phyloP scores from a whole-genome alignment of 768 basidiomycete species.

The Boletus rufocinnamomeus region DNA sequence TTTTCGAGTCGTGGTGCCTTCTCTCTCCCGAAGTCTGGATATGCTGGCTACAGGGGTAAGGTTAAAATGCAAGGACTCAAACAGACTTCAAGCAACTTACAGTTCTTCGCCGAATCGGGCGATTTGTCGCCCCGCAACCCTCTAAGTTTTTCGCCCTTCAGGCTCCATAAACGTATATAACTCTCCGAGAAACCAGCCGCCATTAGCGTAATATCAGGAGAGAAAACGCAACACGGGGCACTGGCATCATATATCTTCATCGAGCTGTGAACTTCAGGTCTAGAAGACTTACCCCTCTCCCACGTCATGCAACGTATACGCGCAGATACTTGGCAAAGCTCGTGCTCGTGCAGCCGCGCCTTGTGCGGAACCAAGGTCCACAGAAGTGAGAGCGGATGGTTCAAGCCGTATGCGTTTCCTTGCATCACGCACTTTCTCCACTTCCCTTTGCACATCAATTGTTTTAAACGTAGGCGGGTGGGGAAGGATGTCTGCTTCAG shows the following conservation, averaged over 20 bases:
- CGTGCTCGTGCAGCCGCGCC: conserved; percentile 53
- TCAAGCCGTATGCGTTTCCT: conserved; percentile 92
- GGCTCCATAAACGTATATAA: conserved; percentile 90
- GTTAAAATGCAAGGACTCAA: conserved; percentile 1
- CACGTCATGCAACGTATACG: conserved; percentile 92
- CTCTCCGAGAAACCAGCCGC: conserved; percentile 96
- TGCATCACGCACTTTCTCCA: conserved; percentile 84
- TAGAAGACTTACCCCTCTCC: conserved; percentile 78
- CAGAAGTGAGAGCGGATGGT: conserved; percentile 58
- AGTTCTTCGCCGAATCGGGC: conserved; percentile 62
- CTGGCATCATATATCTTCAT: conserved; percentile 42
- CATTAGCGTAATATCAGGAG: conserved; percentile 87
- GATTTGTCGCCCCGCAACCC: conserved; percentile 79
- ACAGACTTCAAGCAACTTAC: conserved; percentile 45
- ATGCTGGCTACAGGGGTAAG: conserved; percentile 43
- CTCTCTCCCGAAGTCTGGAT: conserved; percentile 74
- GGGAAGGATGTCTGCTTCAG: conserved; percentile 73
- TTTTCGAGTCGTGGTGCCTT: conserved; percentile 82
- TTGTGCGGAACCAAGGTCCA: conserved; percentile 62
- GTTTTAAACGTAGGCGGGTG: conserved; percentile 82
- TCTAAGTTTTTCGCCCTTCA: conserved; percentile 87
- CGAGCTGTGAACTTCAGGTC: conserved; percentile 1
- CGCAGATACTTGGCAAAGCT: conserved; percentile 89
- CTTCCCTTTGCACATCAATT: conserved; percentile 88
- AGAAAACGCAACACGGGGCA: conserved; percentile 84